phyloP scores from a whole-genome alignment of 1,139 yeast species.

The Cylindricascospora bacillispora region DNA sequence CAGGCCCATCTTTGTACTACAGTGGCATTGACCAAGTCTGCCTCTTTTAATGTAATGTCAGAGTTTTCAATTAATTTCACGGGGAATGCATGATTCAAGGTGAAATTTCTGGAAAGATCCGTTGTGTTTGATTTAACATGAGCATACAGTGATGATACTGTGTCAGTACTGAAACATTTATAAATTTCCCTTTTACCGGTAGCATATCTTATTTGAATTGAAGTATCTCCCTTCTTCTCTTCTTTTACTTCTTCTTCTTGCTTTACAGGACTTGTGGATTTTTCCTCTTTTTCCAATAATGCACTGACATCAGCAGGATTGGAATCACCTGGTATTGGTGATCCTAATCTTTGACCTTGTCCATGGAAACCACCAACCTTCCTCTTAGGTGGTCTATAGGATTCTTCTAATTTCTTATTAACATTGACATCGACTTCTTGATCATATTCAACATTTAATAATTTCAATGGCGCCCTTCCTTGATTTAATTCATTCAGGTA shows the following conservation, averaged over 20 bases:
- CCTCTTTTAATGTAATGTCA: constrained; percentile 49
- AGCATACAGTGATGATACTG: constrained; percentile 57
- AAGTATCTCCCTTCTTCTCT: constrained; percentile 50
- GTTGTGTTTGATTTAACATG: constrained; percentile 44
- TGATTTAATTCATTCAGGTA: constrained; percentile 70
- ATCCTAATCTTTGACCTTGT: constrained; percentile 78
- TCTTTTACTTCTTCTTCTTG: constrained; percentile 20
- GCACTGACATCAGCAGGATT: constrained; percentile 8
- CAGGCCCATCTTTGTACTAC: constrained; percentile 71
- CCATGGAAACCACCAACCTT: constrained; percentile 67
- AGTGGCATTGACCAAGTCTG: constrained; percentile 74
- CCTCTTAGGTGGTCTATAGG: constrained; percentile 61
- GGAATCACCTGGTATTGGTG: constrained; percentile 68
- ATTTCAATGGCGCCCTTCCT: constrained; percentile 86
- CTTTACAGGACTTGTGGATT: not conserved
- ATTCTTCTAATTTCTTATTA: constrained; percentile 69
- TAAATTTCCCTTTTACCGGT: constrained; percentile 62
- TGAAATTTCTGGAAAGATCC: constrained; percentile 38
- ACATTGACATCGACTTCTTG: constrained; percentile 95
- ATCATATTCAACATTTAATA: constrained; percentile 73
- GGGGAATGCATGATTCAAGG: constrained; percentile 75
- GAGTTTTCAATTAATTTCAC: constrained; percentile 56
- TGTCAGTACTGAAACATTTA: constrained; percentile 50
- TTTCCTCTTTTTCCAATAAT: constrained; percentile 8
- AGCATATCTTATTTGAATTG: constrained; percentile 75